These are phyloP conservation scores for Citrus maxima DNA, from an alignment of 345 rosid species.

Conservation along the genomic window DNA sequence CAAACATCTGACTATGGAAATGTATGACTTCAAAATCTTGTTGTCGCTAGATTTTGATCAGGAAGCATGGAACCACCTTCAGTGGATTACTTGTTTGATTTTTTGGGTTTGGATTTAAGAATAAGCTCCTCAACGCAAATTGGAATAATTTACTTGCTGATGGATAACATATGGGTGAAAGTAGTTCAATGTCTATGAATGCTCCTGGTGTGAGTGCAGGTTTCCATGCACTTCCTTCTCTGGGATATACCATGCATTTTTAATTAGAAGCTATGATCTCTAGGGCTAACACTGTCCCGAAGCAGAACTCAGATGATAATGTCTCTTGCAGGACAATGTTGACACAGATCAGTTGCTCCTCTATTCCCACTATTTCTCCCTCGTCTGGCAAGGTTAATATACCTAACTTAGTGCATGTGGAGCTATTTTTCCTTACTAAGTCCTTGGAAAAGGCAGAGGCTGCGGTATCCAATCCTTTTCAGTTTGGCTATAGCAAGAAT, in stretches of 20 bases:
- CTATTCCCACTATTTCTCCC: constrained; percentile 45
- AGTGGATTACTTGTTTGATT: constrained; percentile 70
- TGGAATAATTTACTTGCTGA: constrained; percentile 29
- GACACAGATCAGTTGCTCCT: constrained; percentile 60
- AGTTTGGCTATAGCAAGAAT: constrained; percentile 27
- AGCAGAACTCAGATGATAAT: constrained; percentile 70
- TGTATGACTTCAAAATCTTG: too few species aligned
- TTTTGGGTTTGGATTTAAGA: constrained; percentile 73
- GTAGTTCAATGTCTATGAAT: constrained; percentile 30
- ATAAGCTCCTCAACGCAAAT: constrained; percentile 36
- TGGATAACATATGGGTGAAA: constrained; percentile 33
- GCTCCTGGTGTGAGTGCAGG: constrained; percentile 34
- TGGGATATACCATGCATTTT: constrained; percentile 31
- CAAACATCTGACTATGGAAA: too few species aligned
- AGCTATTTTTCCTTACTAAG: constrained; percentile 31
- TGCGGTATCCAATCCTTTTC: constrained; percentile 36
- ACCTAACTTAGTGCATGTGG: constrained; percentile 18
- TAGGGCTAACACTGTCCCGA: constrained; percentile 8
- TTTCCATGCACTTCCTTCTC: constrained; percentile 6
- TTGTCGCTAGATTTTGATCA: too few species aligned
- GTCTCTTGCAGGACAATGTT: constrained; percentile 65
- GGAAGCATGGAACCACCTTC: constrained; percentile 34
- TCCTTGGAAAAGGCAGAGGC: constrained; percentile 35
- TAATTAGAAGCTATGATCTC: too few species aligned
- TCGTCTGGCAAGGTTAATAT: constrained; percentile 13